Conservation (phyloP, 2,329 filamentous ascomycete species). For the Colletotrichum brevisporum region DNA sequence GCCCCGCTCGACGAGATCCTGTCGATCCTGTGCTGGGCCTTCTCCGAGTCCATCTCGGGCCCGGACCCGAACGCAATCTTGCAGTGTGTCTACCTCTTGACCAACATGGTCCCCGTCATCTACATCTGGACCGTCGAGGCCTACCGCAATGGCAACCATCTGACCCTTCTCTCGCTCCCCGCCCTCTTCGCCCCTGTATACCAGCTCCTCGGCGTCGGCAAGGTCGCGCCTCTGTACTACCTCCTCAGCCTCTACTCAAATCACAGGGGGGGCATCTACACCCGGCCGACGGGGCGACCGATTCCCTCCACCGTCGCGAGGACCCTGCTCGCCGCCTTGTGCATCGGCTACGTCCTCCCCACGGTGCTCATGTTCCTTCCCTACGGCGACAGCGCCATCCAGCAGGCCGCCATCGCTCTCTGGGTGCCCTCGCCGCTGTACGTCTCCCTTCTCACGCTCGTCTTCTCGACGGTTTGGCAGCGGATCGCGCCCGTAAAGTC, state of each 20-base stretch:
- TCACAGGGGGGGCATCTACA: neutral
- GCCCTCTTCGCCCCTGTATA: conserved; percentile 37
- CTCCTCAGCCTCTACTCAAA: conserved; percentile 26
- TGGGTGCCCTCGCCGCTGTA: conserved; percentile 36
- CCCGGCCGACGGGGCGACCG: conserved; percentile 34
- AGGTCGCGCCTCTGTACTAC: conserved; percentile 37
- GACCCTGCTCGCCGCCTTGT: conserved; percentile 40
- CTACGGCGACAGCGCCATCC: neutral
- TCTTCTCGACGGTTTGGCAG: neutral
- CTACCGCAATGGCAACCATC: conserved; percentile 41
- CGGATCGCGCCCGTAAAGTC: neutral
- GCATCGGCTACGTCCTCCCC: conserved; percentile 41
- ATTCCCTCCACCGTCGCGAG: conserved; percentile 35
- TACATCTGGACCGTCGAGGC: conserved; percentile 46
- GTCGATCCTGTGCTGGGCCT: conserved; percentile 1
- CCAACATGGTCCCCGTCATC: conserved; percentile 43
- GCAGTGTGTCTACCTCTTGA: conserved; percentile 40
- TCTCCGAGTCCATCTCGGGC: conserved; percentile 5
- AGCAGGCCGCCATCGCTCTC: conserved; percentile 31
- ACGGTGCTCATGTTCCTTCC: conserved; percentile 30
- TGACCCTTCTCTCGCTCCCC: conserved; percentile 37
- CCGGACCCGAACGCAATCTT: neutral
- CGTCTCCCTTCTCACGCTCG: neutral
- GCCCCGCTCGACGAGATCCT: neutral
- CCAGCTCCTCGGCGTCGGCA: conserved; percentile 35